These are phyloP conservation scores for Hordeum marinum DNA, from an alignment of 176 grass and related monocot species.

Conservation along the genomic window DNA sequence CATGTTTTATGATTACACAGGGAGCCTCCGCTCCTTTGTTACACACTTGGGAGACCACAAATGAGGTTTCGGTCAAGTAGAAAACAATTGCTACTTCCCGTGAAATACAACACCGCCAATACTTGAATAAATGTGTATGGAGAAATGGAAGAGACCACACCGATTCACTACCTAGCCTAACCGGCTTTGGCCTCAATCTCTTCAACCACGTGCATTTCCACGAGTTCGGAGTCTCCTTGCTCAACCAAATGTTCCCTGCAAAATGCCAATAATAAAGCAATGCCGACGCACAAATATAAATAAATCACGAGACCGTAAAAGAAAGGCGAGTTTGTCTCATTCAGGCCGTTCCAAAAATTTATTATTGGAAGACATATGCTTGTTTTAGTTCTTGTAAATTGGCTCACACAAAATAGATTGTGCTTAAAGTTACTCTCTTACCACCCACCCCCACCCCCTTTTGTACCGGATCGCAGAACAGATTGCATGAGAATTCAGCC, in stretches of 20 bases:
- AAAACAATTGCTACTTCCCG: constrained; percentile 1
- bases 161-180: background rate
- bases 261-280: constrained; percentile 19
- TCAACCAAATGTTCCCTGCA: constrained; percentile 67
- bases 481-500: background rate
- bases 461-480: background rate
- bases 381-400: background rate
- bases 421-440: too few relatives aligned
- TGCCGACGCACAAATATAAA: background rate
- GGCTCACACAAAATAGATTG: background rate
- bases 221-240: constrained; percentile 45
- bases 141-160: background rate
- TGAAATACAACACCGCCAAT: constrained; percentile 3
- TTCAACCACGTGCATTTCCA: constrained; percentile 39
- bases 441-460: too few relatives aligned
- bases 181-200: constrained; percentile 13
- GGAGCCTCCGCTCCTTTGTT: background rate
- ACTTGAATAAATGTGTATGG: constrained; percentile 18
- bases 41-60: constrained; percentile 14
- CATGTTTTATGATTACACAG: constrained; percentile 14
- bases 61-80: background rate
- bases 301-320: background rate
- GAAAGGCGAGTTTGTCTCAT: background rate
- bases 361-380: background rate
- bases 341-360: background rate